phyloP scores from a whole-genome alignment of 768 basidiomycete species.

The Agaricus subrufescens region DNA sequence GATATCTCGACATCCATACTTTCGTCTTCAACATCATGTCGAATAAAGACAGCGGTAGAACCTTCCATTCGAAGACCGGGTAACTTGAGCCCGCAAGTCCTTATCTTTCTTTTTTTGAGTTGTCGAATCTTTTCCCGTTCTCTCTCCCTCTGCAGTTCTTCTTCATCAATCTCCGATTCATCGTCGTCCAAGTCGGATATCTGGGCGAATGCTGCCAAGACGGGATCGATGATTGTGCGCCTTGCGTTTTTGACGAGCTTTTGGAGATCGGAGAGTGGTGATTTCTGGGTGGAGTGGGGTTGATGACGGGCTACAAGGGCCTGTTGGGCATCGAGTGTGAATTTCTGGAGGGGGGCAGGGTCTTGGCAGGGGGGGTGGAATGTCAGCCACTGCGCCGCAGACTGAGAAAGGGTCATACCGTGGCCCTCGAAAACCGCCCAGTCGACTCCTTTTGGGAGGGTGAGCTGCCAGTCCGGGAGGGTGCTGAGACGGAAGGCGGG shows the following conservation, averaged over 20 bases:
- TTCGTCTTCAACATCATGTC: conserved; percentile 56
- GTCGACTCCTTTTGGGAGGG: conserved; percentile 46
- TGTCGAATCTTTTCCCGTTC: conserved; percentile 51
- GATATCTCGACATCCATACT: conserved; percentile 57
- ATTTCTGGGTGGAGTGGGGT: conserved; percentile 34
- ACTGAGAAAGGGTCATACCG: conserved; percentile 35
- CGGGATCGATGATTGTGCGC: conserved; percentile 45
- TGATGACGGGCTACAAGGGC: conserved; percentile 28
- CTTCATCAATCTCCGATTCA: conserved; percentile 24
- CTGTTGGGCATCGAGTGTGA: conserved; percentile 34
- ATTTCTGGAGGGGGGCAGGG: conserved; percentile 43
- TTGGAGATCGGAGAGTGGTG: conserved; percentile 51
- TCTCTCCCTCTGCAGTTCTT: conserved; percentile 32
- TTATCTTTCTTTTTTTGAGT: conserved; percentile 49
- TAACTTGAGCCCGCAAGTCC: conserved; percentile 27
- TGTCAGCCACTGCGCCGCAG: not conserved
- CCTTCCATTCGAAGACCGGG: conserved; percentile 16
- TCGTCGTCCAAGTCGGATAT: conserved; percentile 33
- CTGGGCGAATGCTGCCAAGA: conserved; percentile 29
- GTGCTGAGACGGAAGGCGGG: conserved; percentile 39
- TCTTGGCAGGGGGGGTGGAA: conserved; percentile 31
- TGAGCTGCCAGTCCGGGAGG: conserved; percentile 37
- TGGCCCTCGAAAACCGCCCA: conserved; percentile 56
- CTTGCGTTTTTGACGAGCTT: conserved; percentile 50
- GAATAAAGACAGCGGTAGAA: conserved; percentile 43